A percentile compares a stretch with the other conserved stretches of the same genome.
Evolutionary conservation across 2,329 filamentous ascomycete genomes (phyloP).

Genomic region (Pseudogymnoascus sp.): DNA sequence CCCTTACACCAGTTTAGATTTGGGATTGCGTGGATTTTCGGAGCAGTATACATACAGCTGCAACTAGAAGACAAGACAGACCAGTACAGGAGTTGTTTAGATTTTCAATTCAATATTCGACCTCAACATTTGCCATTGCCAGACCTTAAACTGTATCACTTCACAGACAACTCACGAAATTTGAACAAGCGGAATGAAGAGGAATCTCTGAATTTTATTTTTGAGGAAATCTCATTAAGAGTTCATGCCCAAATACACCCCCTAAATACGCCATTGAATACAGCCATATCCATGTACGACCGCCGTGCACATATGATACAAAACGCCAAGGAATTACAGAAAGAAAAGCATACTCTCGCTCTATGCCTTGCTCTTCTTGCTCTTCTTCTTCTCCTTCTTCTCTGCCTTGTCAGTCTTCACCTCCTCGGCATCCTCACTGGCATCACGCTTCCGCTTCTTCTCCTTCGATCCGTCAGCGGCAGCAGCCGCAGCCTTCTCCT

Average conservation of each 20-base stretch:
- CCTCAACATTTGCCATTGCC: background rate
- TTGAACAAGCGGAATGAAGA: background rate
- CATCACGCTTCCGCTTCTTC: constrained; percentile 63
- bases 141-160: background rate
- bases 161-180: background rate
- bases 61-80: background rate
- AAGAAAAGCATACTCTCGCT: constrained; percentile 9
- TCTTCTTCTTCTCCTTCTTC: constrained; percentile 45
- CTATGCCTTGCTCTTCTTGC: constrained; percentile 39
- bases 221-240: constrained; percentile 11
- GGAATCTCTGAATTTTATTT: constrained; percentile 11
- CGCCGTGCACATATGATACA: constrained; percentile 20
- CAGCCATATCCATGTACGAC: constrained; percentile 11
- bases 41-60: constrained; percentile 5
- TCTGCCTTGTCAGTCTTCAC: constrained; percentile 51
- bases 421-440: constrained; percentile 34
- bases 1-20: background rate
- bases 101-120: background rate
- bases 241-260: constrained; percentile 12
- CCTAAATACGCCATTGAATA: constrained; percentile 12
- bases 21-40: constrained; percentile 7
- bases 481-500: constrained; percentile 40
- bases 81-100: background rate
- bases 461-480: constrained; percentile 34
- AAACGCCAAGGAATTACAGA: constrained; percentile 14